Conservation (phyloP, 129 eudicot species). For the Kitagawia praeruptora region DNA sequence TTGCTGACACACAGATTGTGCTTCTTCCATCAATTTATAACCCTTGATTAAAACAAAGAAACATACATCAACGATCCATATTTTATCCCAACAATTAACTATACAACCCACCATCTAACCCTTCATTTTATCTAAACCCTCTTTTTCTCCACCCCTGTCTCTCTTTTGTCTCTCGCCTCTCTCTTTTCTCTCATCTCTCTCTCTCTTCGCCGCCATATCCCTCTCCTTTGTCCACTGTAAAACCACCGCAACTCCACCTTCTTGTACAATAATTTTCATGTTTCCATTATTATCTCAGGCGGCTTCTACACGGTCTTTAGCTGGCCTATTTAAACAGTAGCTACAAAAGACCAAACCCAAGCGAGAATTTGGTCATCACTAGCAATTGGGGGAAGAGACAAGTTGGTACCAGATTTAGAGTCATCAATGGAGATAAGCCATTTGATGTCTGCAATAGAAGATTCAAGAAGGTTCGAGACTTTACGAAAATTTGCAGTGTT, state of each 20-base stretch:
- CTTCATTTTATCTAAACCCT: too few relatives aligned
- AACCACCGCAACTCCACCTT: constrained; percentile 54
- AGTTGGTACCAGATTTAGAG: constrained; percentile 27
- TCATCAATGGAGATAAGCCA: constrained; percentile 61
- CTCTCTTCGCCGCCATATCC: too few relatives aligned
- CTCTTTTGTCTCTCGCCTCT: too few relatives aligned
- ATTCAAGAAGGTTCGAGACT: constrained; percentile 39
- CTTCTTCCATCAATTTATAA: too few relatives aligned
- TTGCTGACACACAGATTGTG: too few relatives aligned
- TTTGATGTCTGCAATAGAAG: constrained; percentile 55
- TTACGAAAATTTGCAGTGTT: constrained; percentile 54
- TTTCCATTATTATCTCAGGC: constrained; percentile 49
- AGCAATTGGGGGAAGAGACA: constrained; percentile 67
- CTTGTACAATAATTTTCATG: constrained; percentile 59
- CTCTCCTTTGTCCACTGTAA: too few relatives aligned
- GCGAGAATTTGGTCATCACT: constrained; percentile 65
- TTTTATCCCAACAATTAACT: too few relatives aligned
- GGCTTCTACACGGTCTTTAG: constrained; percentile 45
- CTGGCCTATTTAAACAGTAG: constrained; percentile 38
- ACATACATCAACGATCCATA: too few relatives aligned
- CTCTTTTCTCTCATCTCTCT: too few relatives aligned
- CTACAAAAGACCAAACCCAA: constrained; percentile 69
- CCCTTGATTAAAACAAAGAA: too few relatives aligned
- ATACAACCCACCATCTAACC: too few relatives aligned
- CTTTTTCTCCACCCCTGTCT: too few relatives aligned